Base-by-base conservation (phyloP, 2,329 filamentous ascomycete species). In the Alternaria solani region DNA sequence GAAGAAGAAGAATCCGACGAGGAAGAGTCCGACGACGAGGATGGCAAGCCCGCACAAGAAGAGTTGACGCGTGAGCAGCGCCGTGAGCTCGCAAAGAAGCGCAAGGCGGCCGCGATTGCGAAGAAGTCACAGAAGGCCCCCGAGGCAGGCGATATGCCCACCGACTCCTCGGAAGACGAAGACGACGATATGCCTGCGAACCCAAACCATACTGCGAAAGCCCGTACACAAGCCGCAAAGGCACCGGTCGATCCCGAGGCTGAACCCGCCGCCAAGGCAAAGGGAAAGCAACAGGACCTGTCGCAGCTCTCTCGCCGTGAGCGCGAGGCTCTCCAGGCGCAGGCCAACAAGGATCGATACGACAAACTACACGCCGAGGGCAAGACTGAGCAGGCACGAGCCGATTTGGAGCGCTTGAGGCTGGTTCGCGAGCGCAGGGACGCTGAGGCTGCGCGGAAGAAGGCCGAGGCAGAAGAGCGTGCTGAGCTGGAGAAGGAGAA, bases 301-400 rank as follows among this genome's bases (percentile, higher is more conserved):
- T 78, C 77, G 26, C 87, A 91, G 75, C 80, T 92, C 47, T 89
- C 86, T 38, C 84, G 90, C 51, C 85, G 88, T 30, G 90, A 92
- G 82, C 82, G 89, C 20, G 90, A 98, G 82, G 91, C 94, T 2
- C 75, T 95, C 34, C 91, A 97, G 81, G 94, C 94, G 1, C 89
- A 91, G 64, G 91, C 94, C 77, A 93, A 92, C 30, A 94, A 93
- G 79, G 94, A 97, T 83, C 87, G 89, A 68, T 97, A 97, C 76
- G 87, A 93, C 84, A 96, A 96, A 81, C 80, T 97, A 71, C 94
- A 97, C 74, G 92, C 93, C 58, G 91, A 93, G 75, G 94, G 94
- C 73, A 98, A 98, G 88, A 98, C 95, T 44, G 95, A 99, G 62
- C 92, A 97, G 84, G 94, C 94, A 48, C 91, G 92, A 78, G 90